Evolutionary conservation across 495 filamentous ascomycete genomes (phyloP).

Genomic region (Apodospora peruviana): DNA sequence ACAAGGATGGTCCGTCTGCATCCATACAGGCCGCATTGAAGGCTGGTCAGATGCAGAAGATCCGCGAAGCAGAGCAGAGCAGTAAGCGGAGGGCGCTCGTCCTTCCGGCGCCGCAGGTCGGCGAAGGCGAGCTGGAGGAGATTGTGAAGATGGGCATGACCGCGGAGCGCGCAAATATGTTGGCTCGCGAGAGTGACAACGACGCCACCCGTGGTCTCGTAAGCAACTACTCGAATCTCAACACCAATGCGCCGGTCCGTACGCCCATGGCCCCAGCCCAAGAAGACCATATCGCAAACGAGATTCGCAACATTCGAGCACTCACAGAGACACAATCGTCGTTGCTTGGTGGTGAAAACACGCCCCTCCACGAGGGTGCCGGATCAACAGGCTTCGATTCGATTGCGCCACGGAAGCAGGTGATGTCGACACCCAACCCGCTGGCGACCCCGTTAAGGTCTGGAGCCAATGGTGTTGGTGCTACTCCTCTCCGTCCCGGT

Average conservation of each 20-base stretch:
- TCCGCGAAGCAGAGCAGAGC: slow-evolving; percentile 93
- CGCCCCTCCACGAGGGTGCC: slow-evolving; percentile 72
- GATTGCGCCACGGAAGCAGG: slow-evolving; percentile 71
- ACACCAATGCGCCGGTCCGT: slow-evolving; percentile 79
- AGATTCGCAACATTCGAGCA: slow-evolving; percentile 89
- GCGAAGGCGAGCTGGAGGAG: slow-evolving; percentile 88
- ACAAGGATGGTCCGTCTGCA: slow-evolving; percentile 71
- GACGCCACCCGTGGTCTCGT: slow-evolving; percentile 80
- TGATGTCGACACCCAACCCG: slow-evolving; percentile 86
- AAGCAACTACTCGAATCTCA: slow-evolving; percentile 75
- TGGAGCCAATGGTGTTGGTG: slow-evolving; percentile 60
- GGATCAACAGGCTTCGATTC: slow-evolving; percentile 87
- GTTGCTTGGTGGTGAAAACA: slow-evolving; percentile 89
- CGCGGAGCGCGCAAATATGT: slow-evolving; percentile 75
- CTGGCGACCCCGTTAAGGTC: slow-evolving; percentile 85
- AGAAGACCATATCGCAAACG: slow-evolving; percentile 92
- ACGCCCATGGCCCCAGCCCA: slow-evolving; percentile 86
- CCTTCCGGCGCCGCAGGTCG: slow-evolving; percentile 84
- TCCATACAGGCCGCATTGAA: slow-evolving; percentile 84
- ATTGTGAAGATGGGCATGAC: slow-evolving; percentile 99
- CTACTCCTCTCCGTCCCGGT: slow-evolving; percentile 66
- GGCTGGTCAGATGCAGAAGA: slow-evolving; percentile 91
- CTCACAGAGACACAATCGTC: slow-evolving; percentile 95
- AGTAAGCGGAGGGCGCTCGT: slow-evolving; percentile 79
- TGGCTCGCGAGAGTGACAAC: slow-evolving; percentile 74